Base-by-base conservation (phyloP, 2,329 filamentous ascomycete genomes). In the Bipolaris oryzae region DNA sequence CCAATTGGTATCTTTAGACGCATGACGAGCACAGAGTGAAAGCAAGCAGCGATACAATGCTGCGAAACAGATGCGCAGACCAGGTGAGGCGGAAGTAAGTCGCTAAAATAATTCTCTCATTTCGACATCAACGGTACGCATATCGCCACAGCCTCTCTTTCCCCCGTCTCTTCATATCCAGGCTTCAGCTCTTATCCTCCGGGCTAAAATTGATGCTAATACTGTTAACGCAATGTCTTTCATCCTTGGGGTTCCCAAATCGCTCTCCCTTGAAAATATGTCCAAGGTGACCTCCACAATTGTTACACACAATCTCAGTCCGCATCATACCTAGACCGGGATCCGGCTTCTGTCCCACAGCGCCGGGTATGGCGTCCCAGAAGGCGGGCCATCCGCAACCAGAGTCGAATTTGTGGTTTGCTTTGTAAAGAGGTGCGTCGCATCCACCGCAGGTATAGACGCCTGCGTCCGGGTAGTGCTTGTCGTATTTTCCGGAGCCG, bases 381-480 rank as follows among this genome's bases (percentile, higher is more conserved):
- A 98, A 99, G 11, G 95, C 95, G 0, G 95, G 95, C 95, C 95
- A 99, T 59, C 95, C 95, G 78, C 95, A 99, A 39, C 92, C 92
- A 16, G 91, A 96, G 77, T 91, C 91, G 84, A 99, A 99, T 78
- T 99, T 99, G 79, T 96, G 93, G 61, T 84, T 84, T 25, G 95
- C 93, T 76, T 88, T 94, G 85, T 99, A 99, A 16, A 99, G 86
- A 5, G 95, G 93, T 7, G 92, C 85, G 25, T 88, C 77, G 82
- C 95, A 99, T 50, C 86, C 95, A 16, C 90, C 91, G 78, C 95
- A 99, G 43, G 84, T 87, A 80, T 98, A 99, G 52, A 92, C 85
- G 55, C 95, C 96, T 5, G 84, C 73, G 0, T 83, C 77, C 1
- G 92, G 87, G 74, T 88, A 85, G 81, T 97, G 92, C 76, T 94